Base-by-base conservation (phyloP, 169 alveolate species). In the Plasmodium cynomolgi region DNA sequence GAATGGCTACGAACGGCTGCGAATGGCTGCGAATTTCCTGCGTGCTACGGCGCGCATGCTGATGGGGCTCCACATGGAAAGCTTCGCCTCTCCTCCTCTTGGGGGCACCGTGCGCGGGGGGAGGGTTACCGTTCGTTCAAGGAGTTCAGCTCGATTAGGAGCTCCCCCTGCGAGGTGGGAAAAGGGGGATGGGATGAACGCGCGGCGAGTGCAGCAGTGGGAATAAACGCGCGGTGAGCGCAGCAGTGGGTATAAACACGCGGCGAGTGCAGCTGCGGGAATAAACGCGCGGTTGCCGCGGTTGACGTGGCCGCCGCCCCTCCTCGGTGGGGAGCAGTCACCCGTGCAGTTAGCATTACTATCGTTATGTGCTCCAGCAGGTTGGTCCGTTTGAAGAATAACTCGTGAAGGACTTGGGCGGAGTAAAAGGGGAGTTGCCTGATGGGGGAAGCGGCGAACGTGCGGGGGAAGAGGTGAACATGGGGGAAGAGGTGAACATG, bases 361-460 rank as follows among this genome's bases (percentile, higher is more conserved):
- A 86, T 86, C 17, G 93, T 75, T 33, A 86, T 86, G 39, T 86
- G 86, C 3, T 54, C 58, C 37, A 86, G 93, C 15, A 86, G 41
- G 39, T 77, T 86, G 50, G 93, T 13, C 81, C 71, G 47, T 54
- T 77, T 37, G 39, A 41, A 31, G 81, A 86, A 86, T 15, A 86
- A 29, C 29, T 86, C 93, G 11, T 75, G 81, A n/a, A 86, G 47
- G 26, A 86, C 93, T 56, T 86, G 83, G 72, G 74, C 41, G 44
- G 93, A 71, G 81, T 86, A 86, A 56, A 86, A 86, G 47, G 93
- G 93, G 41, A 86, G 54, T 86, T 86, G 93, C 39, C 93, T 85
- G 83, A 7, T 33, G 72, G n/a, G 81, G 29, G 62, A 41, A 47
- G 29, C 15, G n/a, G 29, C 17, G 11, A 72, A 72, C 1, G 33